Conservation (phyloP, 306 rosid species). For the Cucumis cinereus region DNA sequence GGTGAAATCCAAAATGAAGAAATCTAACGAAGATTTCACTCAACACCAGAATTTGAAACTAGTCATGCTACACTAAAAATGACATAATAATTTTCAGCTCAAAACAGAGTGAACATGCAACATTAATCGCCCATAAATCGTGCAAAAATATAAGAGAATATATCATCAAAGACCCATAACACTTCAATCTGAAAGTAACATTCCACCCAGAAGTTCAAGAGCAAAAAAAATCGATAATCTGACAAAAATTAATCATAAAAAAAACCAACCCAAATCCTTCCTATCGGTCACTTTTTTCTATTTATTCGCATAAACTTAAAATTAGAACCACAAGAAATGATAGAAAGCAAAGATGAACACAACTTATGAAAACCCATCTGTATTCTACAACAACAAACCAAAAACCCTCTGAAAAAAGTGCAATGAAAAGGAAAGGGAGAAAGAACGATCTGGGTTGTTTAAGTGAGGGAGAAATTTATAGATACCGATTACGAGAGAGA, state of each 20-base stretch:
- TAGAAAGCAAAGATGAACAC: not conserved
- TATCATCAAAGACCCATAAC: not conserved
- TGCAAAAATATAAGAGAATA: not conserved
- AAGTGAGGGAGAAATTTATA: not conserved
- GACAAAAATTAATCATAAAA: not conserved
- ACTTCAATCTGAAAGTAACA: not conserved
- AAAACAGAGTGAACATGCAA: not conserved
- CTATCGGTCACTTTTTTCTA: not conserved
- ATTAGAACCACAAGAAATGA: not conserved
- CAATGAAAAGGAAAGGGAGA: not conserved
- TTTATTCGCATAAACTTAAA: not conserved
- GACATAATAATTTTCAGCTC: not conserved
- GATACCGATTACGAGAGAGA: not conserved
- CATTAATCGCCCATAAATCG: not conserved
- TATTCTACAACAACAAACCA: not conserved
- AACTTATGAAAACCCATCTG: not conserved
- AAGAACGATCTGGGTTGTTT: not conserved
- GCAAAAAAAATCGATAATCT: not conserved
- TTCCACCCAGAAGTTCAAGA: not conserved
- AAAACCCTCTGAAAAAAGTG: not conserved
- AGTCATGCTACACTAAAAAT: not conserved
- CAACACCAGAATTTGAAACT: not conserved
- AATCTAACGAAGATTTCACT: not conserved
- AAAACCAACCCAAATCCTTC: not conserved
- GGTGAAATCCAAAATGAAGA: not conserved